phyloP scores from a whole-genome alignment of 169 alveolate species.

The Eimeria acervulina region DNA sequence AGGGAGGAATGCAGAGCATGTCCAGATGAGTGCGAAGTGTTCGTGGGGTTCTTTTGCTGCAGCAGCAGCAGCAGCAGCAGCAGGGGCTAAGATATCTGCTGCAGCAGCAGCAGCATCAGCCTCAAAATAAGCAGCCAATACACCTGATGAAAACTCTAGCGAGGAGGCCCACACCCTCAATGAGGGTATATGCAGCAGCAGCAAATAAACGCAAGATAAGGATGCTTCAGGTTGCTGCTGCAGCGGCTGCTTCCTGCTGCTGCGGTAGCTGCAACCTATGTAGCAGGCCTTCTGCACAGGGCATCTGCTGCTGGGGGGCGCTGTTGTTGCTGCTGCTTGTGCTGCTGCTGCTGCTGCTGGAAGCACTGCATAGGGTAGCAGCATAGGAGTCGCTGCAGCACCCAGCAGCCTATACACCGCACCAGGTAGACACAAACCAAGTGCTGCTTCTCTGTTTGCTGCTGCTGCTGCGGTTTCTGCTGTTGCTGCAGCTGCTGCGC shows the following conservation, averaged over 20 bases:
- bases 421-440: conserved; percentile 7
- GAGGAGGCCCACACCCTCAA: not conserved
- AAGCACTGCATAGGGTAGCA: not conserved
- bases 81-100: conserved; percentile 12
- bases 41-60: not conserved
- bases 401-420: not conserved
- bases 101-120: conserved; percentile 44
- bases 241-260: conserved; percentile 24
- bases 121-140: conserved; percentile 1
- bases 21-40: not conserved
- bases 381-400: conserved; percentile 28
- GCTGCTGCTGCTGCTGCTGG: not conserved
- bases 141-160: not conserved
- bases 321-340: not conserved
- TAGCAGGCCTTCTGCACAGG: not conserved
- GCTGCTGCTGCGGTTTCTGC: conserved; percentile 42
- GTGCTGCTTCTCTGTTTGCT: not conserved
- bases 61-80: conserved; percentile 27
- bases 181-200: conserved; percentile 11
- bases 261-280: not conserved
- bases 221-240: conserved; percentile 25
- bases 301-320: not conserved
- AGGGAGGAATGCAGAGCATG: not conserved
- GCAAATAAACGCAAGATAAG: not conserved
- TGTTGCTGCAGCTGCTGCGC: not conserved